Conservation (phyloP, 2,329 filamentous ascomycete genomes). For the Fusarium duplospermum region DNA sequence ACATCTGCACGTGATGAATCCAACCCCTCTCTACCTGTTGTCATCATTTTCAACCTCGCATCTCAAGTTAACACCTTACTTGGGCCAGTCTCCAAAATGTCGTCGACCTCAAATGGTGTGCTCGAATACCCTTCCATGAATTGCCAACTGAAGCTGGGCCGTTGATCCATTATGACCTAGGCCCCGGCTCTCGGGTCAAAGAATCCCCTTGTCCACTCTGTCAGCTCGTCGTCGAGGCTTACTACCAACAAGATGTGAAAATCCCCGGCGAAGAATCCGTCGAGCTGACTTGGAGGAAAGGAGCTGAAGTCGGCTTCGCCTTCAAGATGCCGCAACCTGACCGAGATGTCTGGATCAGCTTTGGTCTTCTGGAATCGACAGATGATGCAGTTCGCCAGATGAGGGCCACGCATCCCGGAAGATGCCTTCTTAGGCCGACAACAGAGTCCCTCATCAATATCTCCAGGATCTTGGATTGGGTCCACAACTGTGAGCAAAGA, state of each 20-base stretch:
- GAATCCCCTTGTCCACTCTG: no score
- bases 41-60: not conserved
- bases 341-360: not conserved
- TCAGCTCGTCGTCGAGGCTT: not conserved
- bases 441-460: not conserved
- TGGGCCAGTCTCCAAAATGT: no score
- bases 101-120: no score
- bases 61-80: no score
- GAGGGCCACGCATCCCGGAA: not conserved
- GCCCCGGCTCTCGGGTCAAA: no score
- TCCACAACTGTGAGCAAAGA: not conserved
- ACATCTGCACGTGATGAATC: not conserved
- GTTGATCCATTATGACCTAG: no score
- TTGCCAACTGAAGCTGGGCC: no score
- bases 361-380: not conserved
- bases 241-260: not conserved
- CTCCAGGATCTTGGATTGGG: not conserved
- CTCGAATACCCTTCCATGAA: no score
- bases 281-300: rapidly evolving
- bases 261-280: not conserved
- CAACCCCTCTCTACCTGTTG: not conserved
- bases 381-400: not conserved
- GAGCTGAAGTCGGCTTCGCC: not conserved
- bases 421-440: not conserved
- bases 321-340: not conserved